A percentile compares a stretch with the other conserved stretches of the same genome.
Conservation (phyloP, 306 rosid genomes). For the Vigna trinervia region DNA sequence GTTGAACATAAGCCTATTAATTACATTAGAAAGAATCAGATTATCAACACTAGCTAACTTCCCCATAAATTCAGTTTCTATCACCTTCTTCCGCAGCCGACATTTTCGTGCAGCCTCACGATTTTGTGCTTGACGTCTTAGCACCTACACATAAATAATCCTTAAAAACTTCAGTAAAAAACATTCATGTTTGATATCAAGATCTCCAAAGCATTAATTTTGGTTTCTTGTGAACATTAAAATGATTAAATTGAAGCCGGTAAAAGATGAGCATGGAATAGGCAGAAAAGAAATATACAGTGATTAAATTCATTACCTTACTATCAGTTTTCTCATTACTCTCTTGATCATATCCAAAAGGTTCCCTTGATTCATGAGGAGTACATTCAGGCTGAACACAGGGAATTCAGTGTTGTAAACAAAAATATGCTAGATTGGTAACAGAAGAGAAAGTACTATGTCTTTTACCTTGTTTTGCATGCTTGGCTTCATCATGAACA, state of each 20-base stretch:
- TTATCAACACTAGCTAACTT: conserved; percentile 15
- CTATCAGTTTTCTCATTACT: conserved; percentile 35
- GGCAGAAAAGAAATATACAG: background rate
- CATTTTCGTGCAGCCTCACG: conserved; percentile 92
- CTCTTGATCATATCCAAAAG: conserved; percentile 68
- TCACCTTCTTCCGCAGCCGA: conserved; percentile 79
- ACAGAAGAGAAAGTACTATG: conserved; percentile 6
- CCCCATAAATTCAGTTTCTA: conserved; percentile 17
- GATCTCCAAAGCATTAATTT: conserved; percentile 28
- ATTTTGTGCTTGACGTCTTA: conserved; percentile 78
- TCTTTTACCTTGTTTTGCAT: conserved; percentile 59
- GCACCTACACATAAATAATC: conserved; percentile 50
- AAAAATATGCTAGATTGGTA: conserved; percentile 13
- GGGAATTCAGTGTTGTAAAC: conserved; percentile 32
- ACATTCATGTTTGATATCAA: conserved; percentile 7
- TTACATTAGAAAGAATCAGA: conserved; percentile 38
- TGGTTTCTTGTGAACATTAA: background rate
- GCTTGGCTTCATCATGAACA: conserved; percentile 54
- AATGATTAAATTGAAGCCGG: conserved; percentile 12
- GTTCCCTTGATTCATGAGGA: conserved; percentile 59
- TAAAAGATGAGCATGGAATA: background rate
- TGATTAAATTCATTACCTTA: conserved; percentile 60
- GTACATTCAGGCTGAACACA: conserved; percentile 56
- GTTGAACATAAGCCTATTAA: conserved; percentile 79
- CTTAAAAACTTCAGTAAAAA: background rate